phyloP scores from a whole-genome alignment of 2,329 filamentous ascomycete species.

The Scleromitrula shiraiana region DNA sequence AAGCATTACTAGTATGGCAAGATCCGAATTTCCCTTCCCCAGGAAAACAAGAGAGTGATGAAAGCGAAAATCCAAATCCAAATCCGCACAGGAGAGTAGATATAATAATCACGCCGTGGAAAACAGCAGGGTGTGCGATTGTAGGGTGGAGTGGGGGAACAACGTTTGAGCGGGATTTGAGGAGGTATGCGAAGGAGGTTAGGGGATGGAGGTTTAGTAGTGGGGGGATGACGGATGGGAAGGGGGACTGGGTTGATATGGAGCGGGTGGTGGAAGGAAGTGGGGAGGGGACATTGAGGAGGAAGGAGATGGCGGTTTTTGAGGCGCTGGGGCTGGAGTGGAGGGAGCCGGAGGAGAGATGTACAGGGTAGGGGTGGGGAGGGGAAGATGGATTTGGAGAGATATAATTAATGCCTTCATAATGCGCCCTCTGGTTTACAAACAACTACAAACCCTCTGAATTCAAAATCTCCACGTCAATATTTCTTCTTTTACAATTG shows the following conservation, averaged over 20 bases:
- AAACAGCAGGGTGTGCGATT: conserved; percentile 79
- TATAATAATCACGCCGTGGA: conserved; percentile 86
- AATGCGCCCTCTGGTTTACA: no score
- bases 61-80: conserved; percentile 50
- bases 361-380: background rate
- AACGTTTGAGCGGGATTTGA: conserved; percentile 81
- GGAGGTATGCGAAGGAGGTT: conserved; percentile 67
- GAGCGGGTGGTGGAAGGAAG: conserved; percentile 66
- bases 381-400: no score
- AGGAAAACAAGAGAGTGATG: background rate
- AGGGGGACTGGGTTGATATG: conserved; percentile 51
- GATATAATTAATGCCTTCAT: no score
- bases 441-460: no score
- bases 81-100: conserved; percentile 81
- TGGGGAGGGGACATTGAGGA: conserved; percentile 37
- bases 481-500: no score
- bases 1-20: conserved; percentile 90
- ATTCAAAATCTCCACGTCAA: no score
- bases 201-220: conserved; percentile 82
- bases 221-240: conserved; percentile 76
- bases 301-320: background rate
- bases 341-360: background rate
- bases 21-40: conserved; percentile 47
- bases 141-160: conserved; percentile 83
- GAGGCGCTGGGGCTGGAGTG: background rate